phyloP scores from a whole-genome alignment of 2,329 filamentous ascomycete genomes.

The Trichoderma guizhouense region DNA sequence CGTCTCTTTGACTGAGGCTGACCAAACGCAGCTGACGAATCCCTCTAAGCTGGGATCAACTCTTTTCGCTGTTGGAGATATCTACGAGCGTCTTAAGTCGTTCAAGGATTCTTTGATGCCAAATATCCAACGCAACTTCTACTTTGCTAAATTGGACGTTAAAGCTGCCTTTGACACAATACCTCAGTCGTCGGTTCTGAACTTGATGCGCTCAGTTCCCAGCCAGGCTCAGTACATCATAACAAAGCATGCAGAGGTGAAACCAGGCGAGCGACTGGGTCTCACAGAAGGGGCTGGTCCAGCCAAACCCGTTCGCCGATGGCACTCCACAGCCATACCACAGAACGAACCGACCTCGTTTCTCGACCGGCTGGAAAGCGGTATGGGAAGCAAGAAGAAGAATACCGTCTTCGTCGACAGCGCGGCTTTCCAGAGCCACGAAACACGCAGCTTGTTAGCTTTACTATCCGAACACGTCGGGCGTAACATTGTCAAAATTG shows the following conservation, averaged over 20 bases:
- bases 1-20: not conserved
- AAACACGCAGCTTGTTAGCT: constrained; percentile 59
- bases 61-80: constrained; percentile 76
- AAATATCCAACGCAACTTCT: constrained; percentile 47
- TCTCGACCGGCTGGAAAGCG: constrained; percentile 41
- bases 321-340: constrained; percentile 50
- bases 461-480: constrained; percentile 77
- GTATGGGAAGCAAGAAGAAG: constrained; percentile 44
- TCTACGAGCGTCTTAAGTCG: constrained; percentile 67
- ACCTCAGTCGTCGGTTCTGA: constrained; percentile 71
- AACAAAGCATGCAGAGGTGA: constrained; percentile 71
- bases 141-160: constrained; percentile 91
- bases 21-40: constrained; percentile 35
- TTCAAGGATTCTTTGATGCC: constrained; percentile 58
- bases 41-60: constrained; percentile 69
- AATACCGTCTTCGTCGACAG: constrained; percentile 77
- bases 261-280: constrained; percentile 39
- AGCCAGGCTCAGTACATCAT: constrained; percentile 64
- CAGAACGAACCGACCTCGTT: constrained; percentile 43
- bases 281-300: constrained; percentile 23
- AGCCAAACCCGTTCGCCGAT: constrained; percentile 45
- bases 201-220: constrained; percentile 59
- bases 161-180: constrained; percentile 93
- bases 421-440: constrained; percentile 54
- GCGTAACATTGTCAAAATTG: constrained; percentile 81